phyloP scores from a whole-genome alignment of 1,139 yeast species.

The Geotrichum klebahnii region DNA sequence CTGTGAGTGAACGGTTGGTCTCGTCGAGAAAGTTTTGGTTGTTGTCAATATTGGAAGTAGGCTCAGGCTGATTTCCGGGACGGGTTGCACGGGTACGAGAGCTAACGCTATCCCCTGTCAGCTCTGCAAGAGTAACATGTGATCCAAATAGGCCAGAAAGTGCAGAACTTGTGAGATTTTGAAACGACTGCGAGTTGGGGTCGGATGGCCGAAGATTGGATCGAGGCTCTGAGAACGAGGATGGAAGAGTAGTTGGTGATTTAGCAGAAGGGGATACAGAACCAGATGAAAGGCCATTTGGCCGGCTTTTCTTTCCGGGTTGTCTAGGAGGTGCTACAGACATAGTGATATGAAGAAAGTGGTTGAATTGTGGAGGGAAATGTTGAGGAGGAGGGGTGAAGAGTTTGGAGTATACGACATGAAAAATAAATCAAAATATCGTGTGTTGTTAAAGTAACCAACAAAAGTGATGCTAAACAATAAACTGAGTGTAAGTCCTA shows the following conservation, averaged over 20 bases:
- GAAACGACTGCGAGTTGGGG: constrained; percentile 25
- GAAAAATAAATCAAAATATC: not conserved
- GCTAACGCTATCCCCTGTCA: constrained; percentile 35
- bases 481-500: not conserved
- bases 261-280: not conserved
- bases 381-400: not conserved
- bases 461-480: not conserved
- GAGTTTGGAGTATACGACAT: not conserved
- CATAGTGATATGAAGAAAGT: too few species aligned
- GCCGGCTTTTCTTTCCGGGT: not conserved
- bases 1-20: not conserved
- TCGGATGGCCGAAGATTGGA: constrained; percentile 3
- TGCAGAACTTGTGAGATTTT: constrained; percentile 35
- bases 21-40: not conserved
- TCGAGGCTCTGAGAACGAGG: not conserved
- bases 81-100: not conserved
- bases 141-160: constrained; percentile 41
- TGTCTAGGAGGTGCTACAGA: constrained; percentile 21
- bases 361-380: not conserved
- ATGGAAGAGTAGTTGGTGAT: not conserved
- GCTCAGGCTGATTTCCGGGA: not conserved
- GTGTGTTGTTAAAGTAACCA: not conserved
- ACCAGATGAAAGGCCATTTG: constrained; percentile 1
- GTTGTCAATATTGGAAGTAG: not conserved
- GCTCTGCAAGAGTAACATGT: constrained; percentile 39